A percentile compares a stretch with the other conserved stretches of the same genome.
Conservation (phyloP, 2,329 filamentous ascomycete species). For the Beauveria medogensis region DNA sequence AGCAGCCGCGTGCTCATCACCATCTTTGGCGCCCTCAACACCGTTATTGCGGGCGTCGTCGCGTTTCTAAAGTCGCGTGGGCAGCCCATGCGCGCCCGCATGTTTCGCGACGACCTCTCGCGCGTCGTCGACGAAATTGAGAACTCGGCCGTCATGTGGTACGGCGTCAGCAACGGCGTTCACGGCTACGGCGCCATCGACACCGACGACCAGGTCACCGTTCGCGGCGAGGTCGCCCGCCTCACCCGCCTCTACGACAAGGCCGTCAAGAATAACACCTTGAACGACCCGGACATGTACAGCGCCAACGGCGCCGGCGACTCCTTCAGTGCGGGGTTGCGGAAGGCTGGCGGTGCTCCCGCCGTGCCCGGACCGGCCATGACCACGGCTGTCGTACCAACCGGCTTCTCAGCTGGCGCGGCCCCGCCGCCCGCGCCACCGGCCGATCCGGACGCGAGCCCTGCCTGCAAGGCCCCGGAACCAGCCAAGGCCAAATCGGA, state of each 20-base stretch:
- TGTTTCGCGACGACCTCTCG: slow-evolving; percentile 18
- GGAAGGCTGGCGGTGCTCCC: slow-evolving; percentile 8
- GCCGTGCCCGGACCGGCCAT: background rate
- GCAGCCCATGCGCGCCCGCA: slow-evolving; percentile 17
- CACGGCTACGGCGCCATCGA: slow-evolving; percentile 18
- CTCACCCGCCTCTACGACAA: slow-evolving; percentile 18
- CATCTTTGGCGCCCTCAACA: slow-evolving; percentile 17
- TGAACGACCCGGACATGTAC: slow-evolving; percentile 18
- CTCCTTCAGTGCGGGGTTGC: slow-evolving; percentile 13
- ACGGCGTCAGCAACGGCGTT: slow-evolving; percentile 14
- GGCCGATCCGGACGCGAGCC: slow-evolving; percentile 9
- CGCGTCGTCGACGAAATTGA: slow-evolving; percentile 19
- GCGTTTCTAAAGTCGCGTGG: slow-evolving; percentile 18
- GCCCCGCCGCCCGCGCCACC: background rate
- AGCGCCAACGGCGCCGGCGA: slow-evolving; percentile 12
- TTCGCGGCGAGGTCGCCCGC: slow-evolving; percentile 17
- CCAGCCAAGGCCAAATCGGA: slow-evolving; percentile 4
- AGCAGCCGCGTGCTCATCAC: slow-evolving; percentile 16
- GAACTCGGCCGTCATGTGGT: slow-evolving; percentile 19
- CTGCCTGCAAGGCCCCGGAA: slow-evolving; percentile 13
- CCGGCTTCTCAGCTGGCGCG: background rate
- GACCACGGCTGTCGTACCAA: background rate
- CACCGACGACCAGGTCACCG: slow-evolving; percentile 18
- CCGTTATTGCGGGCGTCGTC: slow-evolving; percentile 17
- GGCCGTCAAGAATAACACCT: slow-evolving; percentile 17